Percentiles rank a stretch among this genome's conserved stretches.
Conservation (phyloP, 2,329 filamentous ascomycete genomes). For the Scytalidium lignicola region DNA sequence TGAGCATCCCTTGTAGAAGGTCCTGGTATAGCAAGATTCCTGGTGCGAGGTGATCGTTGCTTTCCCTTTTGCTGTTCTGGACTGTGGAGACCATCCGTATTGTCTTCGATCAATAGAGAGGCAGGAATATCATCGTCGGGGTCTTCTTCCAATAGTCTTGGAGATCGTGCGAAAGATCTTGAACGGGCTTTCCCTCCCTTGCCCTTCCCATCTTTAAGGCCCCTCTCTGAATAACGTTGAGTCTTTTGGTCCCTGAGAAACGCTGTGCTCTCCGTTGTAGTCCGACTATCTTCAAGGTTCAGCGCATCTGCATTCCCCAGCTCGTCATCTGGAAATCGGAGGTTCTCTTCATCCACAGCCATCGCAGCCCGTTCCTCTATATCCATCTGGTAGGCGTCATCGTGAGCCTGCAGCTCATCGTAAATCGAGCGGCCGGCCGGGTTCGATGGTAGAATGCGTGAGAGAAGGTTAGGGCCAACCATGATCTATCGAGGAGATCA, state of each 20-base stretch:
- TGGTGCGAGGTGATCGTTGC: constrained; percentile 11
- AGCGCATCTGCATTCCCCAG: constrained; percentile 24
- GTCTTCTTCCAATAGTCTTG: constrained; percentile 27
- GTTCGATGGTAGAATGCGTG: constrained; percentile 26
- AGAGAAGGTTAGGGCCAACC: constrained; percentile 29
- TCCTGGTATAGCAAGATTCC: constrained; percentile 31
- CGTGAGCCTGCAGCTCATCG: constrained; percentile 27
- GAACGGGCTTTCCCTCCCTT: constrained; percentile 8
- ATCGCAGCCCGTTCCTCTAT: constrained; percentile 27
- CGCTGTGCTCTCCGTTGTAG: constrained; percentile 26
- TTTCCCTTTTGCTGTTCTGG: constrained; percentile 18
- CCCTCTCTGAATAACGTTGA: constrained; percentile 4
- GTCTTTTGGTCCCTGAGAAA: constrained; percentile 20
- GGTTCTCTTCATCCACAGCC: constrained; percentile 29
- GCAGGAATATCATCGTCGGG: constrained; percentile 53
- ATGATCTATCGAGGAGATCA: constrained; percentile 11
- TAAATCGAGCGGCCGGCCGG: constrained; percentile 28
- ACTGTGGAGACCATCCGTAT: constrained; percentile 30
- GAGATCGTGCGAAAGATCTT: constrained; percentile 25
- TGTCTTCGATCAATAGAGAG: constrained; percentile 54
- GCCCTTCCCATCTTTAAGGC: constrained; percentile 5
- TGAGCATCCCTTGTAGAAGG: constrained; percentile 39
- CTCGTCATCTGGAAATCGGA: constrained; percentile 27
- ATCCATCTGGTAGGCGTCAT: constrained; percentile 24
- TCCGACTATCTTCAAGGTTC: constrained; percentile 24